Evolutionary conservation across 805 yeast species (phyloP), one percentile per base, ranked within the genome.

Genomic region (Candida glaebosa): DNA sequence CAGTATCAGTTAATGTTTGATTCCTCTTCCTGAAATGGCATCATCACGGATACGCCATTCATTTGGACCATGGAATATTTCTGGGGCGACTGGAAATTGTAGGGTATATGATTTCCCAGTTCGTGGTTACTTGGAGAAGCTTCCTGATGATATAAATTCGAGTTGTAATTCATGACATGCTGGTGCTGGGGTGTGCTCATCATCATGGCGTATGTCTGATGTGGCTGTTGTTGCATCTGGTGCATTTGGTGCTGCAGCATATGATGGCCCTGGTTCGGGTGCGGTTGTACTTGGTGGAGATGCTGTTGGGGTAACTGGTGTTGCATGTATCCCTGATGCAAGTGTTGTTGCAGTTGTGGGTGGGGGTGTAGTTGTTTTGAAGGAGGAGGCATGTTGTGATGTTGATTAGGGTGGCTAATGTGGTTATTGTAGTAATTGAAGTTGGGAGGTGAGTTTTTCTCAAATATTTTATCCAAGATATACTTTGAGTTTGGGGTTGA

Each of bases 141-240:
- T 19, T 42, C 43, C 5, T 45, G 12, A n/a, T 42, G 43, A 31
- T 47, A 52, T n/a, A 50, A 39, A 28, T 50, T 40, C 2, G 54
- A 53, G 15, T 46, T 44, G 42, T 60, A 63, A 41, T 55, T 51
- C 14, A 55, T 38, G 4, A 62, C 47, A 39, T 52, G 54, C 25
- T 58, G 66, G 45, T 65, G 71, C 41, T 65, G 71, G 3, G 75
- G 75, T 4, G 75, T 69, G 38, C 73, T 67, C 71, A 69, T 65
- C 59, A 63, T 55, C 67, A 64, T 65, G 65, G 60, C 56, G 37
- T 41, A 39, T 18, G 40, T 46, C 10, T 45, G 52, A 14, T 47
- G 54, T 22, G 39, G 48, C 26, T 43, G 42, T 12, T 2, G 38
- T 15, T 35, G 50, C 28, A 26, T 18, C 24, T 38, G 52, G 31